Percentiles rank a stretch among this genome's conserved stretches.
Evolutionary conservation across 139 green algal genomes (phyloP).

Genomic region (Asterochloris sp.): DNA sequence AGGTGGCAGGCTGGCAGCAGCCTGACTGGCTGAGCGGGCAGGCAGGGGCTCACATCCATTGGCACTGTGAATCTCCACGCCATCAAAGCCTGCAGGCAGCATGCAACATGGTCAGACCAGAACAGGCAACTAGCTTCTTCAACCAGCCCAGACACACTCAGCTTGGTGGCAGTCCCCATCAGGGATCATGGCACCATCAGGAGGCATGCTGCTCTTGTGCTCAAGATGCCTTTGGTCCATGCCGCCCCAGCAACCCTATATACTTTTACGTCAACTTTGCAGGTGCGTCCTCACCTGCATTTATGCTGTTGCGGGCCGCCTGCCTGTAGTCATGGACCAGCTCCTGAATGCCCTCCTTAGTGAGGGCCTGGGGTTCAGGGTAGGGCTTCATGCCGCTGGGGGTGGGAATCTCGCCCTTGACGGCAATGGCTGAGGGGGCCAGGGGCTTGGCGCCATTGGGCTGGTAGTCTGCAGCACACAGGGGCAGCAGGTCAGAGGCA

Average conservation of each 20-base stretch:
- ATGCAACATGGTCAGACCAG: neutral
- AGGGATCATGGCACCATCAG: too few species aligned
- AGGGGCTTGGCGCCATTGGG: constrained; percentile 47
- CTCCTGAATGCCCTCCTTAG: constrained; percentile 23
- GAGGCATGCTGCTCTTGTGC: too few species aligned
- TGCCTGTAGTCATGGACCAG: constrained; percentile 41
- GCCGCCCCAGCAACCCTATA: too few species aligned
- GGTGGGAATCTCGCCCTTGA: constrained; percentile 35
- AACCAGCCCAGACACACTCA: neutral
- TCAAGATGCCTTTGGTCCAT: too few species aligned
- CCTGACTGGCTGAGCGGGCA: neutral
- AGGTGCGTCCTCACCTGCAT: neutral
- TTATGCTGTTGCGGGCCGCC: constrained; percentile 16
- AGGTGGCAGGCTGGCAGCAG: neutral
- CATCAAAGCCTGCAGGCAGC: constrained; percentile 56
- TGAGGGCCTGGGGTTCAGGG: constrained; percentile 33
- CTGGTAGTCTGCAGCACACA: constrained; percentile 40
- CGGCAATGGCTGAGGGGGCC: constrained; percentile 41
- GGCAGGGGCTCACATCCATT: constrained; percentile 37
- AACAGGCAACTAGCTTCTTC: too few species aligned
- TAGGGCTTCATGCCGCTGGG: neutral
- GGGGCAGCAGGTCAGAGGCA: too few species aligned
- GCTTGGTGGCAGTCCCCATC: too few species aligned
- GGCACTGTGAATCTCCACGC: constrained; percentile 72
- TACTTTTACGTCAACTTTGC: too few species aligned